Base-by-base conservation (phyloP, 192 early-diverging fungal genomes). In the Coemansia sp. region DNA sequence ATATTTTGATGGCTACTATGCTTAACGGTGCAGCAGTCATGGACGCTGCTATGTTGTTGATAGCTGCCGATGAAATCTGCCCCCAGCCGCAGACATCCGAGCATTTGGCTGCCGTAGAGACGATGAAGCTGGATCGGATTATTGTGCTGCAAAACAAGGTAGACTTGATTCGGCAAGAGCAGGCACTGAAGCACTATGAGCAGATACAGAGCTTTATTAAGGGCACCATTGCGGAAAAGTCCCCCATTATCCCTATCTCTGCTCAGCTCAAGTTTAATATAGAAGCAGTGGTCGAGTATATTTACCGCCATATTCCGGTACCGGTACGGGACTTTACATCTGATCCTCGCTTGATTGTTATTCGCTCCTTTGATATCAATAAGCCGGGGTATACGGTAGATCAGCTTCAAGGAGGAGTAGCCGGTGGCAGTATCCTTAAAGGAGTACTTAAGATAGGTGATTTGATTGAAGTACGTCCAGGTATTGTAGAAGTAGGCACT, bases 1-100 rank as follows among this genome's bases (percentile, higher is more conserved):
- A 99, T 80, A 91, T 97, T 89, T 89, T 97, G 59, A 97, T 96
- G 96, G 91, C 94, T 31, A 97, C 94, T 55, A 97, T 99, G 96
- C 82, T 99, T 58, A 96, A 93, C 82, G 96, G 96, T 59, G 92
- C 92, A 33, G 95, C 95, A 23, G 94, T 98, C 51, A 98, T 98
- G 96, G 96, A 98, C 81, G 95, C 95, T 40, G 96, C 96, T 5
- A 74, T 99, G 61, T 84, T 99, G 41, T 80, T 99, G 63, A 89
- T 99, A 82, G 95, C 96, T 4, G 96, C 89, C 59, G 97, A 99
- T 79, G 96, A 97, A 82, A 85, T 87, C 12, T 97, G 96, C 81
- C 96, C 96, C 37, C 96, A 99, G 82, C 96, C 96, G 20, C 96
- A 99, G 81, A 99, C 96, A 23, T 88, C 86, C 18, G 96, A 99